Percentiles rank a stretch among this genome's conserved stretches.
Evolutionary conservation across 2,329 filamentous ascomycete genomes (phyloP).

Genomic region (Talaromyces sp.): DNA sequence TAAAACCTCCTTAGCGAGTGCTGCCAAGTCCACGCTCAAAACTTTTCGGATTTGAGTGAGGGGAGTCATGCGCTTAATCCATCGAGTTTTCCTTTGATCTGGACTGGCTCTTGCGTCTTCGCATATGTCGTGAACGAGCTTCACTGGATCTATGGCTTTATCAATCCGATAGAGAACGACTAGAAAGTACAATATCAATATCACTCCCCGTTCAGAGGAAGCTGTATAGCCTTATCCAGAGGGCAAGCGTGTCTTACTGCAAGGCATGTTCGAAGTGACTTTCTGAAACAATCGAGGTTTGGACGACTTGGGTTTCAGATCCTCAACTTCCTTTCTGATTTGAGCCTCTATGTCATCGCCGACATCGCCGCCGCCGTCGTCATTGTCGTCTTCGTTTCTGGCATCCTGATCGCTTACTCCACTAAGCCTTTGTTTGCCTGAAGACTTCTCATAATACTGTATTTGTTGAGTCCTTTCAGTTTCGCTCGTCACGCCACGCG

Average conservation of each 20-base stretch:
- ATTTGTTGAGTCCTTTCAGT: neutral
- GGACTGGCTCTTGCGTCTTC: slow-evolving; percentile 49
- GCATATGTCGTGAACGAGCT: slow-evolving; percentile 56
- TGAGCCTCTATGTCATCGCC: slow-evolving; percentile 56
- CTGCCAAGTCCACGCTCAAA: slow-evolving; percentile 52
- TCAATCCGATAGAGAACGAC: slow-evolving; percentile 56
- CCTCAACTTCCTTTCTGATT: slow-evolving; percentile 54
- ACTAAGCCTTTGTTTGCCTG: neutral
- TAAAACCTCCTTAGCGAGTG: slow-evolving; percentile 53
- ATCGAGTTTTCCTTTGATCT: slow-evolving; percentile 51
- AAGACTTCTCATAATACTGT: slow-evolving; percentile 7
- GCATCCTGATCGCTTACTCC: neutral
- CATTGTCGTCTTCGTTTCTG: neutral
- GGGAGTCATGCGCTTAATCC: slow-evolving; percentile 57
- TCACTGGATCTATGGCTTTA: slow-evolving; percentile 55
- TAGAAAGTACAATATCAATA: slow-evolving; percentile 24
- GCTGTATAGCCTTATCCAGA: neutral
- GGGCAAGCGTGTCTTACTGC: slow-evolving; percentile 24
- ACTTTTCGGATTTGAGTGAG: slow-evolving; percentile 55
- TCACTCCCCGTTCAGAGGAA: neutral
- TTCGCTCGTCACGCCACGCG: slow-evolving; percentile 13
- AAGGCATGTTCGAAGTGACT: slow-evolving; percentile 51
- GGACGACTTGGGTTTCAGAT: slow-evolving; percentile 45
- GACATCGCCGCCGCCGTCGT: slow-evolving; percentile 22
- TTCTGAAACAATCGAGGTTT: slow-evolving; percentile 47